These are phyloP conservation scores for Dalbergia oliveri DNA, from an alignment of 306 rosid genomes.

Conservation along the genomic window DNA sequence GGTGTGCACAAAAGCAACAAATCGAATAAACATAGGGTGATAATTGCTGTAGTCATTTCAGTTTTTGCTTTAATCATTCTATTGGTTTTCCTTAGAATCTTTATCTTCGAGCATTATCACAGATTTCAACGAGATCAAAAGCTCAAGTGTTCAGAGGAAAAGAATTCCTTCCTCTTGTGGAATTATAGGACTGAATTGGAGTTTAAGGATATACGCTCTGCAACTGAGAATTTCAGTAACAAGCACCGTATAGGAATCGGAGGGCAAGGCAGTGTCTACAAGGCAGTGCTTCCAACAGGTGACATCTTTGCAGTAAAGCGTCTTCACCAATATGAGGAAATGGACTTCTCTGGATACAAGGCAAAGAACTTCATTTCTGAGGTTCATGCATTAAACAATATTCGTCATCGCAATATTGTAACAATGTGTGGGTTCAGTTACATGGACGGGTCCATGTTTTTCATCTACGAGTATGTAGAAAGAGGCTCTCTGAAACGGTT, in stretches of 20 bases:
- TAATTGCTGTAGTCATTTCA: constrained; percentile 39
- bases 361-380: constrained; percentile 41
- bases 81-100: constrained; percentile 30
- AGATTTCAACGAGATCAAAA: constrained; percentile 6
- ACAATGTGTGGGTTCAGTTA: constrained; percentile 46
- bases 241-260: constrained; percentile 44
- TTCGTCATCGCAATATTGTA: constrained; percentile 45
- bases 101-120: not conserved
- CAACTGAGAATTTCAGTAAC: constrained; percentile 46
- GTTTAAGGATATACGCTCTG: constrained; percentile 16
- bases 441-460: constrained; percentile 28
- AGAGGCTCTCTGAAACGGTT: constrained; percentile 33
- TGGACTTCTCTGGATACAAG: constrained; percentile 23
- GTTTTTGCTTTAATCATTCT: constrained; percentile 33
- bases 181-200: constrained; percentile 22
- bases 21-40: constrained; percentile 16
- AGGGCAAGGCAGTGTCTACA: constrained; percentile 45
- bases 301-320: constrained; percentile 43
- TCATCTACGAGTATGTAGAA: constrained; percentile 43
- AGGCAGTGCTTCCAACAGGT: constrained; percentile 48
- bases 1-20: not conserved
- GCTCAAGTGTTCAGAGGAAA: not conserved
- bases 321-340: constrained; percentile 42
- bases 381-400: constrained; percentile 38
- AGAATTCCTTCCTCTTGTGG: constrained; percentile 38